These are phyloP conservation scores for Triticum monococcum DNA, from an alignment of 176 grass and related monocot species.

Conservation along the genomic window DNA sequence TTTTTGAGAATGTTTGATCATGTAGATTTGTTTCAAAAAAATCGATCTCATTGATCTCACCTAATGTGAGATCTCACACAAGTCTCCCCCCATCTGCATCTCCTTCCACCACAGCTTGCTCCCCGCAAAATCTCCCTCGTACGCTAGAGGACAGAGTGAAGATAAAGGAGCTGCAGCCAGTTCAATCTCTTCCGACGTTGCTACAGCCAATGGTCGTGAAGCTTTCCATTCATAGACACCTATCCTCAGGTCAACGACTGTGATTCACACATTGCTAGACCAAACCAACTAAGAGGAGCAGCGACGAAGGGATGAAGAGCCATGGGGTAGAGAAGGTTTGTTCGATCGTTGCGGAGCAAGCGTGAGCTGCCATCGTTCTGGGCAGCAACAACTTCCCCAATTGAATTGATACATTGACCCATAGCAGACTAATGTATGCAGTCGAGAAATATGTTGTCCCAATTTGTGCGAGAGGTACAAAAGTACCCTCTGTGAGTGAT, in stretches of 20 bases:
- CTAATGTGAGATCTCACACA: no score
- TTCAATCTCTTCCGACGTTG: background rate
- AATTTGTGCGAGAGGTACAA: background rate
- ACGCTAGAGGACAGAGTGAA: background rate
- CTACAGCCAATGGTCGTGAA: background rate
- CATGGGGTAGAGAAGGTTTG: background rate
- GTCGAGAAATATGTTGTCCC: background rate
- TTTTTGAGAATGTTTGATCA: no score
- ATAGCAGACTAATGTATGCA: background rate
- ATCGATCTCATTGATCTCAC: no score
- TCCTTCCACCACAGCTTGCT: background rate
- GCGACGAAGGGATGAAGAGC: background rate
- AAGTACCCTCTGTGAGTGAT: background rate
- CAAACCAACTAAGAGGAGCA: background rate
- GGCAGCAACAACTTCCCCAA: background rate
- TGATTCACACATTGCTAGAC: background rate
- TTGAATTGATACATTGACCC: background rate
- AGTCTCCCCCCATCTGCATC: background rate
- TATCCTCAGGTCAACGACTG: background rate
- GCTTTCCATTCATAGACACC: background rate
- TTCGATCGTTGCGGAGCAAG: background rate
- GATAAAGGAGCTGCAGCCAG: background rate
- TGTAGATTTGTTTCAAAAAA: no score
- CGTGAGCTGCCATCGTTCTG: background rate
- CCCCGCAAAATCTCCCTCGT: background rate